Conservation (phyloP, 441 rosid species). For the Syzygium syzygioides region DNA sequence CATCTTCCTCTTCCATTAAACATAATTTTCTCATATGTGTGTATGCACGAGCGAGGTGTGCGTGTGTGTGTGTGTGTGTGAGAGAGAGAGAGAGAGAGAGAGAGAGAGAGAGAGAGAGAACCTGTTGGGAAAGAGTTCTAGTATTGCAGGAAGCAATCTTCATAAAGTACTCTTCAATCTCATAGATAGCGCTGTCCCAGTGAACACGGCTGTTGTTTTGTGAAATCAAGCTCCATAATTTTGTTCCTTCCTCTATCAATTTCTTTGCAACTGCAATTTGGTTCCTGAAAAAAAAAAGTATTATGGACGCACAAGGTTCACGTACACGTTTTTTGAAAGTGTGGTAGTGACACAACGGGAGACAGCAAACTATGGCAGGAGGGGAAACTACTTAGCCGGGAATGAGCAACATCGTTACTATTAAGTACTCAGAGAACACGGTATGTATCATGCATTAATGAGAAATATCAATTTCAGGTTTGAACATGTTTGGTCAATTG, state of each 20-base stretch:
- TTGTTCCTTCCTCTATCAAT: constrained; percentile 81
- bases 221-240: constrained; percentile 62
- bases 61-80: neutral
- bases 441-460: neutral
- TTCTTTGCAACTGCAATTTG: constrained; percentile 63
- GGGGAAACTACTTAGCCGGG: neutral
- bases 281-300: constrained; percentile 27
- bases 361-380: neutral
- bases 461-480: neutral
- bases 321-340: neutral
- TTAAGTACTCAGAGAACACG: neutral
- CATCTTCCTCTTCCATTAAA: neutral
- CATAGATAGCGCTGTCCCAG: constrained; percentile 57
- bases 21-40: neutral
- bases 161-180: constrained; percentile 77
- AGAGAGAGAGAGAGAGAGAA: constrained; percentile 12
- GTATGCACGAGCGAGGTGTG: neutral
- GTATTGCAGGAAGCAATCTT: constrained; percentile 59
- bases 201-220: constrained; percentile 49
- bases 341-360: neutral
- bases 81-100: neutral
- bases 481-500: neutral
- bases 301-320: neutral
- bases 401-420: neutral
- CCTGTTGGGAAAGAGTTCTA: constrained; percentile 70